Base-by-base conservation (phyloP, 164 flowering plant genomes). In the Umbilicus rupestris region DNA sequence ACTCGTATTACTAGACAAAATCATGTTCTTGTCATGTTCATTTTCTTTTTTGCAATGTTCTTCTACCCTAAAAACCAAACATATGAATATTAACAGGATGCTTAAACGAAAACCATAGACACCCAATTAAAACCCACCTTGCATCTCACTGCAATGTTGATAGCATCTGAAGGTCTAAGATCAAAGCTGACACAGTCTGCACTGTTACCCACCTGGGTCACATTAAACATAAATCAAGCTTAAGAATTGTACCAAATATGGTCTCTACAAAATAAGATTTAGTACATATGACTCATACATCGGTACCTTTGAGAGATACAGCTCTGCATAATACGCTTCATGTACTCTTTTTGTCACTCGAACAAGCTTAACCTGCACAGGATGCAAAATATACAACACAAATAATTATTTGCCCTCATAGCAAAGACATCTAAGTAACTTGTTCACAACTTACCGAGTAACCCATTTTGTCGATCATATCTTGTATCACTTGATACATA, bases 101-200 rank as follows among this genome's bases (percentile, higher is more conserved):
- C n/a, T n/a, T n/a, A n/a, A n/a, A n/a, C 8, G 24, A 47, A 47
- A 47, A n/a, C 0, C n/a, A n/a, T n/a, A n/a, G n/a, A n/a, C n/a
- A n/a, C n/a, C 12, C 57, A 50, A 2, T 50, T 55, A 26, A n/a
- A n/a, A 55, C 60, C 60, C 60, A 92, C 99, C 93, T 95, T 87
- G 96, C 99, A 92, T 82, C 89, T 83, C 15, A 95, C 97, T 28
- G 99, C 99, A 73, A 95, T 95, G 72, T 95, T 95, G 65, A 95
- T 95, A 59, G 99, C 99, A 86, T 95, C 99, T 66, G 99, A 95
- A 55, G 99, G 97, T 15, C 97, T 85, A 26, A 91, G 89, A 65
- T 92, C 99, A 78, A 95, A 88, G 76, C 88, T 83, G 63, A 90
- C 63, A 68, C 77, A 67, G 29, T 89, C 85, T 31, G 81, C 55